Evolutionary conservation across 495 filamentous ascomycete species (phyloP), one percentile per base, ranked within the genome.

Genomic region (Tuber microsphaerosporum): DNA sequence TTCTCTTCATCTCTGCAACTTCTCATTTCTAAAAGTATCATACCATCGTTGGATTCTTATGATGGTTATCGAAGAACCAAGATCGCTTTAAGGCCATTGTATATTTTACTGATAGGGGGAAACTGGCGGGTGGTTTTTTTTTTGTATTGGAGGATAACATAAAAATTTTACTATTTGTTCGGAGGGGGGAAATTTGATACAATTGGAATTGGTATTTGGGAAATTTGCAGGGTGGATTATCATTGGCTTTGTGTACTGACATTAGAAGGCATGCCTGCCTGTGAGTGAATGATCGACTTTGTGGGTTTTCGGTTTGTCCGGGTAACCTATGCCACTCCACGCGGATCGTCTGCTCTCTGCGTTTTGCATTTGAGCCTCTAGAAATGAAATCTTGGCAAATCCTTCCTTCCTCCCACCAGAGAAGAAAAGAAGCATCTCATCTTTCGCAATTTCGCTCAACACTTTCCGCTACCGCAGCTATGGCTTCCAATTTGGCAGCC

Each of bases 401-500:
- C 43, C 44, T 37, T 37, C 9, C n/a, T 71, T 65, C 72, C 69
- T 44, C 7, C 42, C 10, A 43, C 42, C 10, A 43, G 43, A 31
- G 26, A 72, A 71, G 76, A 78, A 77, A 73, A 73, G 39, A 43
- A 61, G 10, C 45, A 37, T 9, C 75, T 69, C 48, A 12, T 19
- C 19, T 31, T 26, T 14, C 72, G 69, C 9, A 48, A 76, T 51
- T 56, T n/a, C 69, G 20, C 65, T 48, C 61, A 43, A 48, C 70
- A 42, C 73, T 73, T 77, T 45, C 22, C 26, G 48, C 12, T n/a
- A 42, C 61, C 37, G 19, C 42, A 65, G 61, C 31, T 68, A 95
- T 95, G 92, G 86, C 91, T 73, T 90, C 92, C 72, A 90, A 91
- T 82, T 88, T 97, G 79, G 89, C 91, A 82, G 87, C 89, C 84